Percentiles rank a stretch among this genome's conserved stretches.
phyloP scores from a whole-genome alignment of 2,329 filamentous ascomycete species.

The Ophiosphaerella narmari region DNA sequence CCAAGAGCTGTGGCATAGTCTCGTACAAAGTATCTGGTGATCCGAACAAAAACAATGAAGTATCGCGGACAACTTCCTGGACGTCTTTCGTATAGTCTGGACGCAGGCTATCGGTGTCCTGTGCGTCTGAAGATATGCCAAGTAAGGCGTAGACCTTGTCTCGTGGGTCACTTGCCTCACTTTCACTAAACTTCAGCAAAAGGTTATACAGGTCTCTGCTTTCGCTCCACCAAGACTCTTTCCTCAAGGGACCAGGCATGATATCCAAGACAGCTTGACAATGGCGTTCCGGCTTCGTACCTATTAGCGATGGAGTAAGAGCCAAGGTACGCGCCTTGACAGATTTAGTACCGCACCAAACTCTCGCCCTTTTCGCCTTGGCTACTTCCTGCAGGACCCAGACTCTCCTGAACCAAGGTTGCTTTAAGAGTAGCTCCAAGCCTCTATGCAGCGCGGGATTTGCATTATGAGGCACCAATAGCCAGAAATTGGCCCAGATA shows the following conservation, averaged over 20 bases:
- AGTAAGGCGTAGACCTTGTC: slow-evolving; percentile 25
- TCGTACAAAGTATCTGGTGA: background rate
- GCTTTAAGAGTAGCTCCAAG: slow-evolving; percentile 2
- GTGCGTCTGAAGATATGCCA: slow-evolving; percentile 19
- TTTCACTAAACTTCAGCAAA: slow-evolving; percentile 13
- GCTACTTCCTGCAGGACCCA: slow-evolving; percentile 28
- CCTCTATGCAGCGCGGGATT: background rate
- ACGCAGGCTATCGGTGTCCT: background rate
- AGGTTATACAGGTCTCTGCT: slow-evolving; percentile 15
- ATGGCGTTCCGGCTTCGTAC: slow-evolving; percentile 1
- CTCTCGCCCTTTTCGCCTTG: slow-evolving; percentile 12
- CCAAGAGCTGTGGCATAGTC: background rate
- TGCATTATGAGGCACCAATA: background rate
- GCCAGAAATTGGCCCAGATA: background rate
- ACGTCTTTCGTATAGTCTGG: background rate
- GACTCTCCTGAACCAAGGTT: slow-evolving; percentile 22
- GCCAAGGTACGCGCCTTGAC: slow-evolving; percentile 16
- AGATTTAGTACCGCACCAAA: slow-evolving; percentile 11
- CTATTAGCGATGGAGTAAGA: slow-evolving; percentile 9
- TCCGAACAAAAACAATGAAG: background rate
- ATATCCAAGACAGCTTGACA: slow-evolving; percentile 25
- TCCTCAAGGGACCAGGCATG: slow-evolving; percentile 18
- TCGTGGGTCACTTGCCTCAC: slow-evolving; percentile 18
- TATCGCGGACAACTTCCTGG: background rate
- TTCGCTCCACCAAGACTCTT: slow-evolving; percentile 22